Evolutionary conservation across 1,284 basidiomycete species (phyloP).

Genomic region (Agroathelia rolfsii): DNA sequence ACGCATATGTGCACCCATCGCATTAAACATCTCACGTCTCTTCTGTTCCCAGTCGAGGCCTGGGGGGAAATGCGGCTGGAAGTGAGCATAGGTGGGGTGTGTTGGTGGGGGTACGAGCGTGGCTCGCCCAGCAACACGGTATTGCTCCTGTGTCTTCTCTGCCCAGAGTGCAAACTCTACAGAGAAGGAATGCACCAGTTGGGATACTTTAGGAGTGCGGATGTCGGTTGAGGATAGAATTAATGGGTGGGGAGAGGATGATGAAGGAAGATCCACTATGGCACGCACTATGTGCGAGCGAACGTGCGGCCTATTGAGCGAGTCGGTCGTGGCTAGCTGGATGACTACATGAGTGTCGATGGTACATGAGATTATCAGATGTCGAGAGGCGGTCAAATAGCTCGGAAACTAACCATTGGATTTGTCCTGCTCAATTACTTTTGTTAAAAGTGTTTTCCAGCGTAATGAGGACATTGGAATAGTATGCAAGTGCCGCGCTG

Average conservation of each 20-base stretch:
- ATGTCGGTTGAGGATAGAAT: slow-evolving; percentile 51
- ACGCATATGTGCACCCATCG: slow-evolving; percentile 45
- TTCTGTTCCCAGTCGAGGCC: slow-evolving; percentile 55
- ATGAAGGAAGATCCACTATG: slow-evolving; percentile 38
- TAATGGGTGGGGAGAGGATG: slow-evolving; percentile 30
- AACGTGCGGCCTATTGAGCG: slow-evolving; percentile 35
- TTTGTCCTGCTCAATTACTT: too few relatives aligned
- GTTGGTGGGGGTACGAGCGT: slow-evolving; percentile 34
- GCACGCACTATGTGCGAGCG: slow-evolving; percentile 51
- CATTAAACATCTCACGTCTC: slow-evolving; percentile 40
- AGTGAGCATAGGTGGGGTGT: slow-evolving; percentile 23
- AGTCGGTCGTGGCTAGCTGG: slow-evolving; percentile 51
- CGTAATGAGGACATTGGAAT: too few relatives aligned
- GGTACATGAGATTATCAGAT: too few relatives aligned
- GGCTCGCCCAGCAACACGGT: slow-evolving; percentile 41
- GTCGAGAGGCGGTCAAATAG: too few relatives aligned
- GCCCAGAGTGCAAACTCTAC: slow-evolving; percentile 57
- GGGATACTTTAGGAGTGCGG: slow-evolving; percentile 47
- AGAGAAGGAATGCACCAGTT: slow-evolving; percentile 27
- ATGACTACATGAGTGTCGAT: too few relatives aligned
- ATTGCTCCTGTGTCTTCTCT: slow-evolving; percentile 44
- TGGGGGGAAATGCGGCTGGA: slow-evolving; percentile 10
- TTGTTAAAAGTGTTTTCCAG: too few relatives aligned
- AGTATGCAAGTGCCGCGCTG: too few relatives aligned
- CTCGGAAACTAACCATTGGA: too few relatives aligned